Conservation (phyloP, 2,329 filamentous ascomycete species). For the Venturia asperata region DNA sequence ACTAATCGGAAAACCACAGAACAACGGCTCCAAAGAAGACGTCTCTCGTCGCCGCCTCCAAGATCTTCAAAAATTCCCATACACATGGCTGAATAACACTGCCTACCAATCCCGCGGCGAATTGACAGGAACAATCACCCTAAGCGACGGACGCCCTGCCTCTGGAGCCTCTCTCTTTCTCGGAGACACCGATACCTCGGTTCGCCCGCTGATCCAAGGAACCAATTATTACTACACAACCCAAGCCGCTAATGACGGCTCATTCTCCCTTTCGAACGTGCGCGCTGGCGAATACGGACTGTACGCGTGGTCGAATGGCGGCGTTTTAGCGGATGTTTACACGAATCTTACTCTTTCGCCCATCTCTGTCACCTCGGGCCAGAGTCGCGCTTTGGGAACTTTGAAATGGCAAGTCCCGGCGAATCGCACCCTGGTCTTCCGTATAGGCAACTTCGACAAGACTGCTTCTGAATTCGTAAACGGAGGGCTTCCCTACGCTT, state of each 20-base stretch:
- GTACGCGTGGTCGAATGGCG: slow-evolving; percentile 46
- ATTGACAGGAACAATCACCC: slow-evolving; percentile 38
- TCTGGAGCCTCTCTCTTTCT: slow-evolving; percentile 45
- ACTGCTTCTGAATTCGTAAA: slow-evolving; percentile 40
- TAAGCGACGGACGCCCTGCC: slow-evolving; percentile 44
- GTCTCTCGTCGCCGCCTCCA: slow-evolving; percentile 33
- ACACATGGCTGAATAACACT: slow-evolving; percentile 42
- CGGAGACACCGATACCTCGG: slow-evolving; percentile 41
- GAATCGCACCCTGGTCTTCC: slow-evolving; percentile 39
- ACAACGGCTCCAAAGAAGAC: slow-evolving; percentile 42
- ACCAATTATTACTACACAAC: slow-evolving; percentile 45
- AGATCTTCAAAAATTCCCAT: slow-evolving; percentile 43
- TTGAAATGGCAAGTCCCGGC: slow-evolving; percentile 36
- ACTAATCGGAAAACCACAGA: slow-evolving; percentile 26
- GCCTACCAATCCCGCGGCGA: slow-evolving; percentile 44
- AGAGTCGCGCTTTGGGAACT: slow-evolving; percentile 34
- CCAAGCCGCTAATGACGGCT: slow-evolving; percentile 39
- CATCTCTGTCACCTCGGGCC: slow-evolving; percentile 32
- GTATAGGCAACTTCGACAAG: slow-evolving; percentile 44
- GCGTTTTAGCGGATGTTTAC: slow-evolving; percentile 38
- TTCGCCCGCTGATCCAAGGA: slow-evolving; percentile 43
- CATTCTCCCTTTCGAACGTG: slow-evolving; percentile 40
- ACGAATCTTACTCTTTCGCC: slow-evolving; percentile 39
- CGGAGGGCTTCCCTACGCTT: slow-evolving; percentile 39
- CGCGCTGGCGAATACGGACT: slow-evolving; percentile 41